phyloP scores from a whole-genome alignment of 371 early-diverging fungal species.

The Haplosporangium sp. region DNA sequence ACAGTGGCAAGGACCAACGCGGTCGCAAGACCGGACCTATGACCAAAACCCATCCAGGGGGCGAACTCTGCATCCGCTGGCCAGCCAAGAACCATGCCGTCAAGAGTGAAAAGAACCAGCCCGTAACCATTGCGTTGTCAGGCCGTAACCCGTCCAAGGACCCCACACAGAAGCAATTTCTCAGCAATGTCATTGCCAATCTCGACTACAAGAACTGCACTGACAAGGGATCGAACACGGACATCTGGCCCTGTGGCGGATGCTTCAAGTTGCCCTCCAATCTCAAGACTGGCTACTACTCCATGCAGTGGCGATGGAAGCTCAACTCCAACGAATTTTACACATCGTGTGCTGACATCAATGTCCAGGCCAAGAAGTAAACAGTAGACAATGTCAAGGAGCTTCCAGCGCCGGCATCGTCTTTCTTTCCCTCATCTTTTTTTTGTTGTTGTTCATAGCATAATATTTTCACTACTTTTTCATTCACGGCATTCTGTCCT shows the following conservation, averaged over 20 bases:
- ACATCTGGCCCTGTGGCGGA: conserved; percentile 52
- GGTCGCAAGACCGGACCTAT: conserved; percentile 32
- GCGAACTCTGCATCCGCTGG: conserved; percentile 49
- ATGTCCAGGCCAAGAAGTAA: conserved; percentile 13
- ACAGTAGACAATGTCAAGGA: too few species aligned
- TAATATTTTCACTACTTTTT: too few species aligned
- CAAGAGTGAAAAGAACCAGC: conserved; percentile 19
- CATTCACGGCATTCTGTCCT: too few species aligned
- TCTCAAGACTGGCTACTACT: conserved; percentile 24
- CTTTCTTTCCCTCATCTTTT: too few species aligned
- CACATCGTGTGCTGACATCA: conserved; percentile 48
- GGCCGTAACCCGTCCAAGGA: conserved; percentile 27
- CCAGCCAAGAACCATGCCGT: conserved; percentile 57
- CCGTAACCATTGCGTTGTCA: conserved; percentile 43
- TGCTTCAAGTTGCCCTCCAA: conserved; percentile 40
- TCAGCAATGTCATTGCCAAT: conserved; percentile 19
- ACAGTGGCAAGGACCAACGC: conserved; percentile 27
- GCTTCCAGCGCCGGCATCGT: too few species aligned
- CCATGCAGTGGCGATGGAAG: conserved; percentile 55
- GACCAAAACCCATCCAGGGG: conserved; percentile 28
- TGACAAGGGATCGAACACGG: conserved; percentile 21
- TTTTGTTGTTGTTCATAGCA: too few species aligned
- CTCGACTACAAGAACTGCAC: conserved; percentile 51
- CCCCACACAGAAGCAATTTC: conserved; percentile 37
- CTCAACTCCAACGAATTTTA: conserved; percentile 44